Conservation (phyloP, 2,329 filamentous ascomycete genomes). For the Chrysoporthe puriensis region DNA sequence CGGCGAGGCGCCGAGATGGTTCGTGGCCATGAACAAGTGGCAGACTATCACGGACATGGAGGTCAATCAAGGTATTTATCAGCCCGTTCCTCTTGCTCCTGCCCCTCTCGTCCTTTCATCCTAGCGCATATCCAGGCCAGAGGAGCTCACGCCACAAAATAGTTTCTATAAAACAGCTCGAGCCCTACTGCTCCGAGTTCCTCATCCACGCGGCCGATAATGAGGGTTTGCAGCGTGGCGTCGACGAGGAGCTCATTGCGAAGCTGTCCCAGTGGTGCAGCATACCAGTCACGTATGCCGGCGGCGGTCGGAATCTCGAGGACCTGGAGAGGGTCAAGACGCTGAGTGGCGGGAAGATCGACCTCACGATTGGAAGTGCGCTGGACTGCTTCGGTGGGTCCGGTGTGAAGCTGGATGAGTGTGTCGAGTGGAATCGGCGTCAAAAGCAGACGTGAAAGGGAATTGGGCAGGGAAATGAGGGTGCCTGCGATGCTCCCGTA, state of each 20-base stretch:
- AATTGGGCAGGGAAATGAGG: neutral
- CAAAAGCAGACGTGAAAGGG: constrained; percentile 36
- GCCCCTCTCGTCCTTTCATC: neutral
- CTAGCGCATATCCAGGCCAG: no score
- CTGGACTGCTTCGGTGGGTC: constrained; percentile 93
- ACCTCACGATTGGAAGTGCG: constrained; percentile 95
- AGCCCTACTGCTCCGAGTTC: constrained; percentile 95
- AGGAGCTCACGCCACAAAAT: neutral
- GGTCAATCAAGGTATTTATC: constrained; percentile 72
- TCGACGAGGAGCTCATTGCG: constrained; percentile 82
- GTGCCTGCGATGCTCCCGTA: neutral
- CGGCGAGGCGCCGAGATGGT: constrained; percentile 59
- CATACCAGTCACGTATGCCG: constrained; percentile 95
- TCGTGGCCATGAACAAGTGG: constrained; percentile 99
- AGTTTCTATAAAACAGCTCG: constrained; percentile 81
- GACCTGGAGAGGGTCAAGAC: constrained; percentile 82
- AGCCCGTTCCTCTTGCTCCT: constrained; percentile 3
- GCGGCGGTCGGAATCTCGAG: constrained; percentile 80
- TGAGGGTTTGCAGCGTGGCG: constrained; percentile 87
- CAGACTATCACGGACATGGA: constrained; percentile 98
- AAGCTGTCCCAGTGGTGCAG: constrained; percentile 82
- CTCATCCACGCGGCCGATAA: constrained; percentile 97
- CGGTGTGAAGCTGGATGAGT: constrained; percentile 86
- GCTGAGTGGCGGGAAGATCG: constrained; percentile 79
- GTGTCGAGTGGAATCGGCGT: constrained; percentile 79